Evolutionary conservation across 176 grass and related monocot species (phyloP).

Genomic region (Thalia dealbata): DNA sequence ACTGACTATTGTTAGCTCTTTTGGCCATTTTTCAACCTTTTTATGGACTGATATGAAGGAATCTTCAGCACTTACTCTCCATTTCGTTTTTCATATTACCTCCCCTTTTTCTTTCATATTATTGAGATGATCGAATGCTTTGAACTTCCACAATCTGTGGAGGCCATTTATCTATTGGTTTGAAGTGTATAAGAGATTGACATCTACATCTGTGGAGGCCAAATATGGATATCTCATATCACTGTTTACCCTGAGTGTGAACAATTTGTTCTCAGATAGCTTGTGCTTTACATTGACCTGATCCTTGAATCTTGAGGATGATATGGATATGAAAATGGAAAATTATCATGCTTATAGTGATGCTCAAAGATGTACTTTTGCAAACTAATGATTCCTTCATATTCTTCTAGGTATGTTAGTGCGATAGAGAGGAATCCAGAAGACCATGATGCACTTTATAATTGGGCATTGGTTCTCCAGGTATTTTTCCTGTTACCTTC

Average conservation of each 20-base stretch:
- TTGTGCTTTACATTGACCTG: not conserved
- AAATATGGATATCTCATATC: too few relatives aligned
- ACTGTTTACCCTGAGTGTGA: not conserved
- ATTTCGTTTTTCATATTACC: not conserved
- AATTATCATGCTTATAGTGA: constrained; percentile 6
- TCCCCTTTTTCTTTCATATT: not conserved
- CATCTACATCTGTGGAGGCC: too few relatives aligned
- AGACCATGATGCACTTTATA: constrained; percentile 96
- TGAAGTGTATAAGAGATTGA: too few relatives aligned
- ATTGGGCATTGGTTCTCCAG: constrained; percentile 98
- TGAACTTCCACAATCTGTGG: not conserved
- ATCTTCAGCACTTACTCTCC: not conserved
- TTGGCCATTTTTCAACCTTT: not conserved
- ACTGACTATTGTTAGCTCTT: not conserved
- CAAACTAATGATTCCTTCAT: constrained; percentile 5
- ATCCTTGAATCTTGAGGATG: not conserved
- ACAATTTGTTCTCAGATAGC: not conserved
- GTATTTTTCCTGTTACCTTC: constrained; percentile 25
- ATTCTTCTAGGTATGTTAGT: constrained; percentile 62
- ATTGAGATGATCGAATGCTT: not conserved
- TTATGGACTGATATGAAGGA: not conserved
- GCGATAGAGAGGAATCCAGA: constrained; percentile 95
- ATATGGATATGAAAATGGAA: constrained; percentile 2
- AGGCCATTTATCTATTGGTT: too few relatives aligned
- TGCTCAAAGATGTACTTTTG: constrained; percentile 3